These are phyloP conservation scores for Dichomitus squalens DNA, from an alignment of 1,284 basidiomycete species.

Conservation along the genomic window DNA sequence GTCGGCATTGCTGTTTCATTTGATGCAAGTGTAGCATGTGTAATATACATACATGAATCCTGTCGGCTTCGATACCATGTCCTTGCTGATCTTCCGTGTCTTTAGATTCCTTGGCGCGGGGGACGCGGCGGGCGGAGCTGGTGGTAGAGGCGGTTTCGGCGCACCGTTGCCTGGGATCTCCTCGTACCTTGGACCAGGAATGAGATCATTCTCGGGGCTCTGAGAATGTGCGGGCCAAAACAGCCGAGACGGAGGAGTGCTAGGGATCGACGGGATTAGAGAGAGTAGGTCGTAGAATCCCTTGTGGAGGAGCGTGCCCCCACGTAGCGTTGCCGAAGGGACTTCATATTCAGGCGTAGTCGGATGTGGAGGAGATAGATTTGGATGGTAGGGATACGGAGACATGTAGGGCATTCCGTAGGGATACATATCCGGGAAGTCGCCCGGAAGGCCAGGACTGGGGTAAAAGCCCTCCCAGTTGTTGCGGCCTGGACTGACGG, in stretches of 20 bases:
- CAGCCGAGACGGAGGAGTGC: slow-evolving; percentile 65
- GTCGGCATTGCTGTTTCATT: slow-evolving; percentile 10
- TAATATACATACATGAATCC: slow-evolving; percentile 75
- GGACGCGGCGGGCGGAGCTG: slow-evolving; percentile 34
- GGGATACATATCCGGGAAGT: slow-evolving; percentile 39
- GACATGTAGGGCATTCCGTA: slow-evolving; percentile 46
- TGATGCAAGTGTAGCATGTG: slow-evolving; percentile 12
- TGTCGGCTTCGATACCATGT: slow-evolving; percentile 83
- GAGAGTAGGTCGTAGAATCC: slow-evolving; percentile 87
- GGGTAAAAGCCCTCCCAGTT: slow-evolving; percentile 21
- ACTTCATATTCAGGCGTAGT: slow-evolving; percentile 43
- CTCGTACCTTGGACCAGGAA: slow-evolving; percentile 69
- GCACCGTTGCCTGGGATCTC: slow-evolving; percentile 39
- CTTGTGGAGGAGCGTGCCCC: slow-evolving; percentile 75
- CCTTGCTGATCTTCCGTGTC: slow-evolving; percentile 75
- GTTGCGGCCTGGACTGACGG: slow-evolving; percentile 26
- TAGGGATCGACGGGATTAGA: slow-evolving; percentile 69
- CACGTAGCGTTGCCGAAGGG: slow-evolving; percentile 51
- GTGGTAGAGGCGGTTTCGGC: slow-evolving; percentile 25
- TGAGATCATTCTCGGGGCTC: slow-evolving; percentile 31
- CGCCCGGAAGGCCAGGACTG: slow-evolving; percentile 25
- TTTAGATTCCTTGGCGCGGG: slow-evolving; percentile 46
- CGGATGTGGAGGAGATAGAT: slow-evolving; percentile 31
- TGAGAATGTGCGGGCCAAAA: slow-evolving; percentile 50
- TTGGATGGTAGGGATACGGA: slow-evolving; percentile 45